A percentile compares a stretch with the other conserved stretches of the same genome.
Conservation (phyloP, 2,329 filamentous ascomycete species). For the Orbilia oligospora region DNA sequence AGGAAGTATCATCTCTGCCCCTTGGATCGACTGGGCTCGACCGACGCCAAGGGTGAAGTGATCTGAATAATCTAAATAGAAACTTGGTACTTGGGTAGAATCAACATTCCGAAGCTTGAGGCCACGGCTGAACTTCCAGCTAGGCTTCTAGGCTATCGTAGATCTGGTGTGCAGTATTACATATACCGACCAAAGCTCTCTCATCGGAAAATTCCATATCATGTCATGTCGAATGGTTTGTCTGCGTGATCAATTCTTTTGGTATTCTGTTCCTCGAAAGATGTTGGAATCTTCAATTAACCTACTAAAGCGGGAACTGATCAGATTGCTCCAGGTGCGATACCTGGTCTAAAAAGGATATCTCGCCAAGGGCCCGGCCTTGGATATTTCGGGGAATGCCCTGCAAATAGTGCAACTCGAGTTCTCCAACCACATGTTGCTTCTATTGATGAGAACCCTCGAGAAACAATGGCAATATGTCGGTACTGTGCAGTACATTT, state of each 20-base stretch:
- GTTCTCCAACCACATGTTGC: constrained; percentile 8
- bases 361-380: neutral
- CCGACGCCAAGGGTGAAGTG: neutral
- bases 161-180: constrained; percentile 20
- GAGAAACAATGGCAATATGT: constrained; percentile 1
- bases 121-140: constrained; percentile 7
- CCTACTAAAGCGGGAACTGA: constrained; percentile 54
- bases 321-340: constrained; percentile 28
- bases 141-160: constrained; percentile 29
- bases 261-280: neutral
- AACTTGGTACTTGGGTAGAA: neutral
- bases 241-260: constrained; percentile 1
- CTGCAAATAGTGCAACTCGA: neutral
- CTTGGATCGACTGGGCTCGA: neutral
- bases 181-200: too few relatives aligned
- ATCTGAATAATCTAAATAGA: neutral
- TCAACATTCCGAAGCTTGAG: constrained; percentile 41
- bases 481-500: neutral
- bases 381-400: neutral
- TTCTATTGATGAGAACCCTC: neutral
- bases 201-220: constrained; percentile 21
- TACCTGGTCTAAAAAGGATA: constrained; percentile 5
- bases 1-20: constrained; percentile 10
- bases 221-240: constrained; percentile 14
- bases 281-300: constrained; percentile 35